These are phyloP conservation scores for Ceratocystis albifundus DNA, from an alignment of 2,329 filamentous ascomycete genomes.

Conservation along the genomic window DNA sequence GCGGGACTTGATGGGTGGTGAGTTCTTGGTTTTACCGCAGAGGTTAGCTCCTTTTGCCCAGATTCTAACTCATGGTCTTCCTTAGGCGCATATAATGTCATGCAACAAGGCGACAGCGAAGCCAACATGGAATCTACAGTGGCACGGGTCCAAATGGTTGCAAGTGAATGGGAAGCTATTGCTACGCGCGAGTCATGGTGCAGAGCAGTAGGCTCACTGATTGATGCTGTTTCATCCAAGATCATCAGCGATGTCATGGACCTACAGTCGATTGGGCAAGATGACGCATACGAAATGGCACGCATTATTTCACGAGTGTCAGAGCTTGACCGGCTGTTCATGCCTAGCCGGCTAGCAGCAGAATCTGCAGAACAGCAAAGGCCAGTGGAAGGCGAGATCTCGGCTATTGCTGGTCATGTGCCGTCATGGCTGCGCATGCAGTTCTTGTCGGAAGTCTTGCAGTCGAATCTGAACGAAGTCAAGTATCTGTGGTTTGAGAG, in stretches of 20 bases:
- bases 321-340: constrained; percentile 48
- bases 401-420: constrained; percentile 49
- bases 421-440: constrained; percentile 52
- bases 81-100: constrained; percentile 44
- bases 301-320: constrained; percentile 47
- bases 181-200: constrained; percentile 51
- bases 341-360: constrained; percentile 34
- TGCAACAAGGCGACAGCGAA: constrained; percentile 46
- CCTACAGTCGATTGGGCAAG: constrained; percentile 48
- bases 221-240: constrained; percentile 48
- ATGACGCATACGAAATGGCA: constrained; percentile 52
- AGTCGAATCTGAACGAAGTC: constrained; percentile 55
- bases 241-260: constrained; percentile 52
- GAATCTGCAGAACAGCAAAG: constrained; percentile 18
- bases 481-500: constrained; percentile 53
- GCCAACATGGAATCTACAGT: constrained; percentile 44
- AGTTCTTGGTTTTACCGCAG: constrained; percentile 20
- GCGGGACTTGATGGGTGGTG: constrained; percentile 48
- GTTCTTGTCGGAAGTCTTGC: constrained; percentile 52
- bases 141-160: constrained; percentile 42
- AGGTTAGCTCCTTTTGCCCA: neutral
- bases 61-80: neutral
- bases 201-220: constrained; percentile 50
- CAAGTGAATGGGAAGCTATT: constrained; percentile 46
- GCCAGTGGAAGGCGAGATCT: constrained; percentile 34